Percentiles rank a stretch among this genome's conserved stretches.
Evolutionary conservation across 2,329 filamentous ascomycete genomes (phyloP).

Genomic region (Curvularia hawaiiensis): DNA sequence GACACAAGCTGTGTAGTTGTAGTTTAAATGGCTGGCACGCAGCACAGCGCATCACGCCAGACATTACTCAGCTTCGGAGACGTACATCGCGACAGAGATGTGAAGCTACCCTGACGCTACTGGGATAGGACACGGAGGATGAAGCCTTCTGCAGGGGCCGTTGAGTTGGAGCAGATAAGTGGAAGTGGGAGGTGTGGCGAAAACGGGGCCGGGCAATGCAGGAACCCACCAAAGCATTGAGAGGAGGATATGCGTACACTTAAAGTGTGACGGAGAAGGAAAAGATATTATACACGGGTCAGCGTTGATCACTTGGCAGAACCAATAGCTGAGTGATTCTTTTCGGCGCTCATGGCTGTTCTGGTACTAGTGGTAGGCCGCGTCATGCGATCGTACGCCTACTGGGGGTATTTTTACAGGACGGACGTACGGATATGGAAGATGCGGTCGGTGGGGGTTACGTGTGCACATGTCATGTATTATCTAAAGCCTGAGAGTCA

Average conservation of each 20-base stretch:
- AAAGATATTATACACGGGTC: no score
- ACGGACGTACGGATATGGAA: not conserved
- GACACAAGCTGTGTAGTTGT: conserved; percentile 15
- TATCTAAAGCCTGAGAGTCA: not conserved
- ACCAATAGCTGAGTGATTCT: not conserved
- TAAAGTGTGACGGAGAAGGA: no score
- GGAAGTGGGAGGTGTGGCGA: no score
- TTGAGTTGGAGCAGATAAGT: not conserved
- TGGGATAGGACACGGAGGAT: not conserved
- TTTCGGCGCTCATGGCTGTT: not conserved
- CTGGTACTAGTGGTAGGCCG: not conserved
- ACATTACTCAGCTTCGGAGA: not conserved
- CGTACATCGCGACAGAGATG: not conserved
- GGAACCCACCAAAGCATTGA: no score
- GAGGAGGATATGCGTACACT: no score
- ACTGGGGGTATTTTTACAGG: not conserved
- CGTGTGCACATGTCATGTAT: not conserved
- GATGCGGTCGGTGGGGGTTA: not conserved
- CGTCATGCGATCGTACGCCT: not conserved
- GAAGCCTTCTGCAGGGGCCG: not conserved
- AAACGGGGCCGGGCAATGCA: no score
- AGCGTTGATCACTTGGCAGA: not conserved
- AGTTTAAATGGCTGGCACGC: conserved; percentile 2
- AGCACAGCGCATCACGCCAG: conserved; percentile 6
- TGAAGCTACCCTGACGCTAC: not conserved